phyloP scores from a whole-genome alignment of 345 rosid species.

The Moricandia arvensis region DNA sequence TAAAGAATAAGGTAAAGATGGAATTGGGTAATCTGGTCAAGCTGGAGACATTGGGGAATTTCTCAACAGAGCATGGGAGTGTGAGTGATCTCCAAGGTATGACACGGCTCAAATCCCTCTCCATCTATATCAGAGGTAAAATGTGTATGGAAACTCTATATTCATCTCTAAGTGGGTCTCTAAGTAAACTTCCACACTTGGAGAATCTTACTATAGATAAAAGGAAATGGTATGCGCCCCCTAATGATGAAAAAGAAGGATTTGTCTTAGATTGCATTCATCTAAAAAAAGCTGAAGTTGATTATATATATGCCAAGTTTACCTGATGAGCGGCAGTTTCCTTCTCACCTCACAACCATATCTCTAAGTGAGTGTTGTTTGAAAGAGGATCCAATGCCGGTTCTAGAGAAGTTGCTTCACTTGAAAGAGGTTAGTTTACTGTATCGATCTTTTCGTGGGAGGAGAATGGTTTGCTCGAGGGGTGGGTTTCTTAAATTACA shows the following conservation, averaged over 20 bases:
- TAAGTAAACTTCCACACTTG: neutral
- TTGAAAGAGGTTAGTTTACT: neutral
- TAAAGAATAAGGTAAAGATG: neutral
- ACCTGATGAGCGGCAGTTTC: neutral
- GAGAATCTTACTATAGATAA: neutral
- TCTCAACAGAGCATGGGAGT: neutral
- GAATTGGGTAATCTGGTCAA: neutral
- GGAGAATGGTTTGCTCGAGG: neutral
- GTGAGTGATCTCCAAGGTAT: neutral
- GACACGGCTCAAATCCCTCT: neutral
- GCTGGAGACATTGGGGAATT: neutral
- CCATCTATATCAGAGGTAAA: neutral
- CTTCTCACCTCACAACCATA: neutral
- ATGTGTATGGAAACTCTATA: neutral
- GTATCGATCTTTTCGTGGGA: neutral
- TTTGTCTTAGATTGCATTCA: neutral
- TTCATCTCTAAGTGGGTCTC: neutral
- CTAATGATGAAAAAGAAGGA: neutral
- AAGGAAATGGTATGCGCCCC: neutral
- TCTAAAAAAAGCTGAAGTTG: neutral
- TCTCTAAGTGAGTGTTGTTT: neutral
- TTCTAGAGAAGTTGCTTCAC: neutral
- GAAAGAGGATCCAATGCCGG: neutral
- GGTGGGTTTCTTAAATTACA: neutral
- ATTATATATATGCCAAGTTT: neutral